Evolutionary conservation across 2,329 filamentous ascomycete species (phyloP).

Genomic region (Colletotrichum neosansevieriae): DNA sequence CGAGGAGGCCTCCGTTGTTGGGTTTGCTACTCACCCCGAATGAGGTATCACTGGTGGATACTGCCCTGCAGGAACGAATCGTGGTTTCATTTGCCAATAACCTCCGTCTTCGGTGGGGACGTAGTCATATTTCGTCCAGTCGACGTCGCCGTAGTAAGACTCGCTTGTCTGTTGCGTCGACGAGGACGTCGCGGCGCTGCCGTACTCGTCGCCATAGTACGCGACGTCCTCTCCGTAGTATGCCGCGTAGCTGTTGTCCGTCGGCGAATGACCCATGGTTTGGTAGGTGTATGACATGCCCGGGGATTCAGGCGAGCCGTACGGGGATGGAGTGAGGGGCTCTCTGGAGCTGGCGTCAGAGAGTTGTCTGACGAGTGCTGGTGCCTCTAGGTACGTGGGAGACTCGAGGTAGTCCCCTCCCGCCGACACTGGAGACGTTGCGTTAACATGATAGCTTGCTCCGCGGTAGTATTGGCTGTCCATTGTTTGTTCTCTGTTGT

Average conservation of each 20-base stretch:
- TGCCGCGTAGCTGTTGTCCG: slow-evolving; percentile 21
- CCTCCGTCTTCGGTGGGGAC: slow-evolving; percentile 40
- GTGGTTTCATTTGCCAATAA: slow-evolving; percentile 39
- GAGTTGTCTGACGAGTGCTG: slow-evolving; percentile 32
- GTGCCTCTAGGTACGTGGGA: slow-evolving; percentile 34
- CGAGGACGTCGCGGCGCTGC: slow-evolving; percentile 23
- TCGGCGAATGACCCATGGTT: slow-evolving; percentile 34
- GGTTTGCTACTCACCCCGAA: slow-evolving; percentile 27
- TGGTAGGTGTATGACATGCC: slow-evolving; percentile 37
- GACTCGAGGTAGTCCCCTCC: slow-evolving; percentile 35
- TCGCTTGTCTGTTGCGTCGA: slow-evolving; percentile 32
- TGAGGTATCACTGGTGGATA: slow-evolving; percentile 38
- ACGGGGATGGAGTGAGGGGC: slow-evolving; percentile 37
- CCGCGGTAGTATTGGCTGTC: slow-evolving; percentile 32
- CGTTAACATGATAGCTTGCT: slow-evolving; percentile 37
- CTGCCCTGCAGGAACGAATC: slow-evolving; percentile 37
- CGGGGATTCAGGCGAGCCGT: slow-evolving; percentile 35
- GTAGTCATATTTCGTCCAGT: slow-evolving; percentile 40
- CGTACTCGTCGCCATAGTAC: slow-evolving; percentile 34
- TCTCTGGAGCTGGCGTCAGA: slow-evolving; percentile 38
- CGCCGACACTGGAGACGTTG: slow-evolving; percentile 36
- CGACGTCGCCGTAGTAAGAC: slow-evolving; percentile 27
- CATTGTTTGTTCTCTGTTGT: slow-evolving; percentile 22
- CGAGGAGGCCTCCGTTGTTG: slow-evolving; percentile 22
- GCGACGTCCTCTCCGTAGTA: slow-evolving; percentile 21